A percentile compares a stretch with the other conserved stretches of the same genome.
phyloP scores from a whole-genome alignment of 345 rosid genomes.

The Eutrema yunnanense region DNA sequence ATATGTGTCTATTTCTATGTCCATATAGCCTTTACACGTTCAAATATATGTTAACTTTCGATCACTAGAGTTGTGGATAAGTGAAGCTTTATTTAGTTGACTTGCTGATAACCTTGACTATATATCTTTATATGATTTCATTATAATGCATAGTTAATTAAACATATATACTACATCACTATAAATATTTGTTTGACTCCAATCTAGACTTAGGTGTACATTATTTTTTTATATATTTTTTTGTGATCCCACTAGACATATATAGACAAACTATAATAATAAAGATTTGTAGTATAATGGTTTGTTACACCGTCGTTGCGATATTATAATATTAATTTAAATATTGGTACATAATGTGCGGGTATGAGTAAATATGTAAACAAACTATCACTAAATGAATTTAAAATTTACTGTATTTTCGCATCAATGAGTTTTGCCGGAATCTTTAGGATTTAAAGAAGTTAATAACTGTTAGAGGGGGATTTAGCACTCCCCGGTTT shows the following conservation, averaged over 20 bases:
- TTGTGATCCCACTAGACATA: neutral
- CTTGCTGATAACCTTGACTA: neutral
- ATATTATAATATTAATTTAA: neutral
- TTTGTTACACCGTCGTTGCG: neutral
- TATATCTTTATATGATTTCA: neutral
- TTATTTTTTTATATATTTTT: neutral
- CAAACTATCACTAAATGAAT: neutral
- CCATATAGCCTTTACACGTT: neutral
- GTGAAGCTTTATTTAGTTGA: slow-evolving; percentile 3
- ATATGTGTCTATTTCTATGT: neutral
- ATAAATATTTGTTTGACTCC: neutral
- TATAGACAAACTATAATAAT: neutral
- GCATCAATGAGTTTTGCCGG: neutral
- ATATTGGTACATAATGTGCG: neutral
- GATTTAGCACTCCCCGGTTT: too few relatives aligned
- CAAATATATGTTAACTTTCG: neutral
- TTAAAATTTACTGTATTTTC: neutral
- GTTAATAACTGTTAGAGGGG: too few relatives aligned
- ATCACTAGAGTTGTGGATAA: neutral
- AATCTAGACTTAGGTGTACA: neutral
- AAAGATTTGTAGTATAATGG: neutral
- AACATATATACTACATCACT: neutral
- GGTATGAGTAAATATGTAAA: neutral
- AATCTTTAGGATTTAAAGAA: neutral
- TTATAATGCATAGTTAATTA: neutral